Evolutionary conservation across 495 filamentous ascomycete genomes (phyloP).

Genomic region (Penicillium coffeae): DNA sequence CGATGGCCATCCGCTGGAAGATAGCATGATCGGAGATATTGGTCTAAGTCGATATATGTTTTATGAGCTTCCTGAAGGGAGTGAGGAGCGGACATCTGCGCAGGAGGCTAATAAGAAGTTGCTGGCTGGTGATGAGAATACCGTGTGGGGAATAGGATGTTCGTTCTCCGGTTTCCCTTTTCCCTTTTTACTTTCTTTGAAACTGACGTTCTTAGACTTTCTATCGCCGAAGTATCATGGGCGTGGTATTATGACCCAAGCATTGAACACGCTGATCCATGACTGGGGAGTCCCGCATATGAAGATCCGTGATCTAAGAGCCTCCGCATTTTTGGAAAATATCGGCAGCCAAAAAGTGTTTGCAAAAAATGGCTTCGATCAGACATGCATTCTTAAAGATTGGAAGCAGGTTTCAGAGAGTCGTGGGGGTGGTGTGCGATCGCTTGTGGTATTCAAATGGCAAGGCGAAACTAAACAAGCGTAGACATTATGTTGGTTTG

Average conservation of each 20-base stretch:
- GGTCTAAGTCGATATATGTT: slow-evolving; percentile 17
- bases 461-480: not conserved
- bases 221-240: slow-evolving; percentile 21
- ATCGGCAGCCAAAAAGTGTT: slow-evolving; percentile 21
- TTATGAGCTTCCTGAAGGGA: slow-evolving; percentile 17
- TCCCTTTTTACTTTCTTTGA: too few species aligned
- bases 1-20: slow-evolving; percentile 8
- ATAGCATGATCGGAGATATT: slow-evolving; percentile 21
- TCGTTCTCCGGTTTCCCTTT: not conserved
- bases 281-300: slow-evolving; percentile 27
- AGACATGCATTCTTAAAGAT: slow-evolving; percentile 12
- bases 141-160: slow-evolving; percentile 25
- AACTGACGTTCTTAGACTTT: slow-evolving; percentile 14
- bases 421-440: not conserved
- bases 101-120: slow-evolving; percentile 16
- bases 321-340: slow-evolving; percentile 18
- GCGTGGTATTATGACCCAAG: slow-evolving; percentile 26
- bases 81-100: slow-evolving; percentile 12
- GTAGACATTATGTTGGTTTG: too few species aligned
- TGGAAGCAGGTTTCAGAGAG: slow-evolving; percentile 6
- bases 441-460: slow-evolving; percentile 4
- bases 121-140: slow-evolving; percentile 13
- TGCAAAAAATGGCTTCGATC: slow-evolving; percentile 22
- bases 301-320: slow-evolving; percentile 19
- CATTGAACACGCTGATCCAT: slow-evolving; percentile 12